Evolutionary conservation across 176 grass and related monocot species (phyloP).

Genomic region (Paspalum notatum): DNA sequence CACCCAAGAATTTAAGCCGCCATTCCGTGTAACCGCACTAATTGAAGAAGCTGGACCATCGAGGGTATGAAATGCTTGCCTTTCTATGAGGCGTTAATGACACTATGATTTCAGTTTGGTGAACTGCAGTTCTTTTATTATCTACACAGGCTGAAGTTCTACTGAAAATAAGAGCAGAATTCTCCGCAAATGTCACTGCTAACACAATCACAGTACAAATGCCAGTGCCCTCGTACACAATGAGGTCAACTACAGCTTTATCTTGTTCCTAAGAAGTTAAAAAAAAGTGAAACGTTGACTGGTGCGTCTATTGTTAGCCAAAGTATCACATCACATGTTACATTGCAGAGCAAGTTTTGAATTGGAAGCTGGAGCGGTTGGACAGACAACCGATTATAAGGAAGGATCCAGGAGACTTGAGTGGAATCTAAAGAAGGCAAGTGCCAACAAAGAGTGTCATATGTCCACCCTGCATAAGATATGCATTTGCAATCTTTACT

Average conservation of each 20-base stretch:
- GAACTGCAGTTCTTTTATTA: slow-evolving; percentile 26
- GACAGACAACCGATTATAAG: slow-evolving; percentile 95
- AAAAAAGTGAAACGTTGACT: background rate
- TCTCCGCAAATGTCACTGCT: slow-evolving; percentile 81
- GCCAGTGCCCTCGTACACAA: slow-evolving; percentile 93
- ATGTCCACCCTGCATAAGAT: slow-evolving; percentile 1
- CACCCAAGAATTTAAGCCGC: slow-evolving; percentile 97
- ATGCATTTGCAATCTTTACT: slow-evolving; percentile 1
- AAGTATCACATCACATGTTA: slow-evolving; percentile 10
- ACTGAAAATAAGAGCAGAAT: slow-evolving; percentile 92
- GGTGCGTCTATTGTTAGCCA: slow-evolving; percentile 23
- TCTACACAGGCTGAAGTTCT: slow-evolving; percentile 79
- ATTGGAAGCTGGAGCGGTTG: slow-evolving; percentile 86
- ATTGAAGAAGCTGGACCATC: slow-evolving; percentile 94
- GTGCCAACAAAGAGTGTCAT: slow-evolving; percentile 1
- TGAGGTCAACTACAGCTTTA: slow-evolving; percentile 52
- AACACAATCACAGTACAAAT: slow-evolving; percentile 95
- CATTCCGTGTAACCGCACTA: slow-evolving; percentile 79
- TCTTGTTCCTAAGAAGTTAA: slow-evolving; percentile 16
- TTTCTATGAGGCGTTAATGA: slow-evolving; percentile 33
- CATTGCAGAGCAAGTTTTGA: slow-evolving; percentile 89
- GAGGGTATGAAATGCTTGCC: slow-evolving; percentile 55
- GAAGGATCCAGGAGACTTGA: slow-evolving; percentile 95
- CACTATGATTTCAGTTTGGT: slow-evolving; percentile 26
- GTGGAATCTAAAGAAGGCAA: slow-evolving; percentile 98